phyloP scores from a whole-genome alignment of 2,329 filamentous ascomycete genomes.

The Coleophoma crateriformis region DNA sequence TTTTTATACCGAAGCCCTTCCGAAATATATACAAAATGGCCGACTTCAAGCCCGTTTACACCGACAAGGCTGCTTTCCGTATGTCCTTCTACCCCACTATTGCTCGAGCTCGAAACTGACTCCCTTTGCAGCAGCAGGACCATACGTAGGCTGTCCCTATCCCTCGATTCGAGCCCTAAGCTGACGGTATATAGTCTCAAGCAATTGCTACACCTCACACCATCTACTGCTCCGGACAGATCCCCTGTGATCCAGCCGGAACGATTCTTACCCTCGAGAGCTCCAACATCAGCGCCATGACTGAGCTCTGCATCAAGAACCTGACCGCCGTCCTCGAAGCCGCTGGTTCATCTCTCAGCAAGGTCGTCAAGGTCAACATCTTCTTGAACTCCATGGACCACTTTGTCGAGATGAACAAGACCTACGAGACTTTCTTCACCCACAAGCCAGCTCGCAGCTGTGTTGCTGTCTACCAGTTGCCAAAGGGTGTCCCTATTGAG shows the following conservation, averaged over 20 bases:
- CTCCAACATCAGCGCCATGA: slow-evolving; percentile 61
- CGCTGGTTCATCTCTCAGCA: slow-evolving; percentile 71
- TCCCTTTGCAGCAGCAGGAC: slow-evolving; percentile 17
- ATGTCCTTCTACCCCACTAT: slow-evolving; percentile 9
- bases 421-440: slow-evolving; percentile 77
- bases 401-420: slow-evolving; percentile 80
- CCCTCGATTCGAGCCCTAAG: background rate
- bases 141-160: slow-evolving; percentile 9
- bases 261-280: slow-evolving; percentile 35
- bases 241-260: slow-evolving; percentile 23
- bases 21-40: slow-evolving; percentile 18
- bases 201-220: slow-evolving; percentile 59
- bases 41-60: slow-evolving; percentile 25
- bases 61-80: slow-evolving; percentile 28
- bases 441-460: slow-evolving; percentile 89
- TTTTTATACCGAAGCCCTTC: too few species aligned
- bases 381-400: slow-evolving; percentile 88
- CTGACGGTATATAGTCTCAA: slow-evolving; percentile 42
- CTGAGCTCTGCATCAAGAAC: slow-evolving; percentile 66
- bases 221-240: slow-evolving; percentile 61
- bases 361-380: slow-evolving; percentile 88
- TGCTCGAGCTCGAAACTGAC: slow-evolving; percentile 4
- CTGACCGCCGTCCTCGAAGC: slow-evolving; percentile 79
- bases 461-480: slow-evolving; percentile 84
- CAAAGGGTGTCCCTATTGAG: slow-evolving; percentile 83